These are phyloP conservation scores for Suillus variegatus DNA, from an alignment of 768 basidiomycete genomes.

Conservation along the genomic window DNA sequence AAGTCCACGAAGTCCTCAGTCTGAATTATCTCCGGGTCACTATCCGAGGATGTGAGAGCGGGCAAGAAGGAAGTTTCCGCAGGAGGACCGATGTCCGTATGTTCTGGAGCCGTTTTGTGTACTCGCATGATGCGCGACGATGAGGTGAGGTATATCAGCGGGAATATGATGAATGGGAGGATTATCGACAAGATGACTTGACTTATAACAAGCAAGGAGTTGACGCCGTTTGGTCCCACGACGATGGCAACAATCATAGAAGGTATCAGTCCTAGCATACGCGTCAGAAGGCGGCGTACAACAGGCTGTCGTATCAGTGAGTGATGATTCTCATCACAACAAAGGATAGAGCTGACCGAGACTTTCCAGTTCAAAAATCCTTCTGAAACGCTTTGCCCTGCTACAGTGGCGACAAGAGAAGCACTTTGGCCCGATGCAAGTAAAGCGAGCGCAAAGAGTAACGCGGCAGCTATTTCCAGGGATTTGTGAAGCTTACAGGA, in stretches of 20 bases:
- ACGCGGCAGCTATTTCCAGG: constrained; percentile 60
- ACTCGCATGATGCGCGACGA: constrained; percentile 70
- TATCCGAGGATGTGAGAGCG: neutral
- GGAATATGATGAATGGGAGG: constrained; percentile 84
- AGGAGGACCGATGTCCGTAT: neutral
- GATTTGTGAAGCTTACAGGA: constrained; percentile 5
- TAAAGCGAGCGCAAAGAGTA: constrained; percentile 86
- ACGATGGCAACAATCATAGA: constrained; percentile 76
- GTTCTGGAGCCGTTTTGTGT: constrained; percentile 26
- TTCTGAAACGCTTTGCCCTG: constrained; percentile 89
- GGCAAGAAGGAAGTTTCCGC: neutral
- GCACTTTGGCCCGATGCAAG: constrained; percentile 89
- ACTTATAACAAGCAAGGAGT: constrained; percentile 78
- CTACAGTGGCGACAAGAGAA: constrained; percentile 85
- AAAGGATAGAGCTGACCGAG: constrained; percentile 49
- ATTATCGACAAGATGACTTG: constrained; percentile 86
- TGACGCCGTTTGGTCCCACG: constrained; percentile 69
- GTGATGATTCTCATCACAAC: constrained; percentile 25
- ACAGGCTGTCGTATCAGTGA: constrained; percentile 51
- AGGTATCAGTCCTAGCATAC: constrained; percentile 80
- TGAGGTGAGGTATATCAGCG: constrained; percentile 74
- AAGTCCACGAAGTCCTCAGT: constrained; percentile 55
- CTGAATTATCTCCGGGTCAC: constrained; percentile 7
- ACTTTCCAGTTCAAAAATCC: constrained; percentile 88
- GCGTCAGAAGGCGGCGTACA: constrained; percentile 79